These are phyloP conservation scores for Starmerella etchellsii DNA, from an alignment of 805 yeast genomes.

Conservation along the genomic window DNA sequence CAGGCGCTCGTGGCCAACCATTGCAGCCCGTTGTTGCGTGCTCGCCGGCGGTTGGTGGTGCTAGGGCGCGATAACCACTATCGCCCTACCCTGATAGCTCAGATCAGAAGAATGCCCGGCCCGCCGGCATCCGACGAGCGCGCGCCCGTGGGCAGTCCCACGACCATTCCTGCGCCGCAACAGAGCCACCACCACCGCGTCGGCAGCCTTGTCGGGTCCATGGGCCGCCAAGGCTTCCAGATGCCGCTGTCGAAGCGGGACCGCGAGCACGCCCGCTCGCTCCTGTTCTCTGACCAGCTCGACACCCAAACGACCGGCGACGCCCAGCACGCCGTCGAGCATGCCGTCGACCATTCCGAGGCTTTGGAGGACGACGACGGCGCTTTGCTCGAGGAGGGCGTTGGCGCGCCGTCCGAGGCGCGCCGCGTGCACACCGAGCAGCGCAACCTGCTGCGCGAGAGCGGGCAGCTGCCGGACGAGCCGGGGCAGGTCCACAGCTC, in stretches of 20 bases:
- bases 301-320: constrained; percentile 4
- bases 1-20: too few relatives aligned
- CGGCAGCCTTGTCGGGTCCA: constrained; percentile 17
- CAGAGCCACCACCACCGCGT: constrained; percentile 10
- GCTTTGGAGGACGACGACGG: constrained; percentile 19
- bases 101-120: too few relatives aligned
- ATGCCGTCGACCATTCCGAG: background rate
- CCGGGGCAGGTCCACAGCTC: background rate
- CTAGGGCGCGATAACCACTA: too few relatives aligned
- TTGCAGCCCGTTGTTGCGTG: too few relatives aligned
- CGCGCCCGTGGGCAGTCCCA: too few relatives aligned
- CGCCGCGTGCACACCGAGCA: constrained; percentile 23
- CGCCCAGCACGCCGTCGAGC: background rate
- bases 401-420: constrained; percentile 24
- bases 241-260: constrained; percentile 9
- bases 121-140: too few relatives aligned
- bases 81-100: too few relatives aligned
- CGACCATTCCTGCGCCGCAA: too few relatives aligned
- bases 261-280: constrained; percentile 9
- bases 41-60: too few relatives aligned
- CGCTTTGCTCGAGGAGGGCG: constrained; percentile 19
- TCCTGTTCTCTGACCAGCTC: constrained; percentile 13
- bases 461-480: background rate
- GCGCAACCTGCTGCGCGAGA: constrained; percentile 22
- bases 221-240: constrained; percentile 17